Base-by-base conservation (phyloP, 1,139 yeast genomes). In the Candida gigantensis region DNA sequence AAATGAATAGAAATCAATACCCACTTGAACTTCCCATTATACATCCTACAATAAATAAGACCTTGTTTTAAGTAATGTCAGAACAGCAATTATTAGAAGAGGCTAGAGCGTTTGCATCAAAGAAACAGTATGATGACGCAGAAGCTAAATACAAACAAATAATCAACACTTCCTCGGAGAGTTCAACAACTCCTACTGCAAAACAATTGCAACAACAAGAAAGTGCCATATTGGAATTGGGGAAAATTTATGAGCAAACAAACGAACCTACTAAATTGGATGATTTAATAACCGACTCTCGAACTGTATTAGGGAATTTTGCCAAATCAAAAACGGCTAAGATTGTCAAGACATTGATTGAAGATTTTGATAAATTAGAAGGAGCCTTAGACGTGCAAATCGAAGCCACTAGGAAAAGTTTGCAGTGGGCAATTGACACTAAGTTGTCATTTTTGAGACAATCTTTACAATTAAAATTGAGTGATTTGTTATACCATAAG, bases 321-420 rank as follows among this genome's bases (percentile, higher is more conserved):
- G 96, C 98, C 35, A 92, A 92, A 65, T 85, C 96, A 18, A 92
- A 92, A 62, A 86, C 96, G 7, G 96, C 97, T 28, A 92, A 90
- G 59, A 85, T 92, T 39, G 82, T 84, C 44, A 81, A 76, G 55
- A 69, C 76, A 9, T 67, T 94, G 58, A 83, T 94, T 52, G 97
- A 92, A 54, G 68, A 79, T 46, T 81, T 88, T 52, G 90, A 87
- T 41, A 61, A 62, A 30, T 75, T 88, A 42, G 84, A 89, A 12
- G 72, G 76, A 46, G 72, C 92, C 1, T 63, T 81, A 36, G 89
- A 84, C 48, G 65, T 78, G 29, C 96, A 92, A 54, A 84, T 90
- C 42, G 58, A 68, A 26, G 81, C 89, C 16, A 84, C 95, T 42
- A 72, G 79, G 51, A 89, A 86, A 39, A 79, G 90, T 53, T 85